These are phyloP conservation scores for Clitocybe nebularis DNA, from an alignment of 1,284 basidiomycete genomes.

Conservation along the genomic window DNA sequence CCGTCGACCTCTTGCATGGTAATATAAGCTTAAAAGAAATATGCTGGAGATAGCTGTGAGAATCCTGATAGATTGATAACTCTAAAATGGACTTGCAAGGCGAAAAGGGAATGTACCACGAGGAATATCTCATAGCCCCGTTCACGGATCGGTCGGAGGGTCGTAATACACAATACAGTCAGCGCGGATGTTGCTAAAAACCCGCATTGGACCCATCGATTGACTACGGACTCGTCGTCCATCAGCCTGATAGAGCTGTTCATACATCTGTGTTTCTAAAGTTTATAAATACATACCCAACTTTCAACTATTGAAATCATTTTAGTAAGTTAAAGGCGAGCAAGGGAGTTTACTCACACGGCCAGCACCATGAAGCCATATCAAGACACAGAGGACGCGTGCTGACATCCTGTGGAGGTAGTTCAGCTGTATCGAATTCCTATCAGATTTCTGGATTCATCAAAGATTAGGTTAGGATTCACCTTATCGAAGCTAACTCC, in stretches of 20 bases:
- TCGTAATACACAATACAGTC: slow-evolving; percentile 34
- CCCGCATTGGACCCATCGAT: slow-evolving; percentile 37
- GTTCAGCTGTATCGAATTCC: slow-evolving; percentile 31
- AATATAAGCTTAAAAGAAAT: slow-evolving; percentile 36
- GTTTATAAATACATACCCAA: slow-evolving; percentile 20
- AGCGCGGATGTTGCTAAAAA: slow-evolving; percentile 34
- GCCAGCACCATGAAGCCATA: slow-evolving; percentile 47
- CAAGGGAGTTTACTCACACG: slow-evolving; percentile 29
- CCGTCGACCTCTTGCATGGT: too few species aligned
- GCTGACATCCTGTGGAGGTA: slow-evolving; percentile 50
- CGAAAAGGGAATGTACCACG: slow-evolving; percentile 34
- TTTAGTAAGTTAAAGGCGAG: neutral
- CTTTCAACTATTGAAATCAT: slow-evolving; percentile 13
- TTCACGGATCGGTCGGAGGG: slow-evolving; percentile 40
- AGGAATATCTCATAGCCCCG: slow-evolving; percentile 48
- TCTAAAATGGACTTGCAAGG: slow-evolving; percentile 32
- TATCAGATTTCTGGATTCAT: slow-evolving; percentile 22
- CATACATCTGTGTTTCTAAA: too few species aligned
- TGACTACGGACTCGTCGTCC: slow-evolving; percentile 13
- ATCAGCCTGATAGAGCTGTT: slow-evolving; percentile 14
- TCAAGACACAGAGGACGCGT: slow-evolving; percentile 43
- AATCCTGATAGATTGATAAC: too few species aligned
- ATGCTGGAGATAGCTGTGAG: too few species aligned
- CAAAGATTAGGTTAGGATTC: neutral
- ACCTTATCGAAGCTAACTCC: slow-evolving; percentile 1